Conservation (phyloP, 2,329 filamentous ascomycete species). For the Cercospora sp. region DNA sequence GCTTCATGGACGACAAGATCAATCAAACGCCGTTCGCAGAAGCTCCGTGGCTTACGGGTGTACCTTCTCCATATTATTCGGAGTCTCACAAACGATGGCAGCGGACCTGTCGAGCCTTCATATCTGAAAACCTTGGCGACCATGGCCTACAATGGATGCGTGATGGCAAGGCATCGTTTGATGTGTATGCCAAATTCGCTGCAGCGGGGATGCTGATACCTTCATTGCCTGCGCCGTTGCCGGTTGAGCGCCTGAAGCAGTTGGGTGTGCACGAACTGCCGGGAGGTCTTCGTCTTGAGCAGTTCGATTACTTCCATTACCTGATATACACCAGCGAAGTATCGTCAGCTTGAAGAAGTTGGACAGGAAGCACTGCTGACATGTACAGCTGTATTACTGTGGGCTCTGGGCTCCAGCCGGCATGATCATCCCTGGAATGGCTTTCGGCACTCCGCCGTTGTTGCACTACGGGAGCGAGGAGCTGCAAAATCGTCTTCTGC, state of each 20-base stretch:
- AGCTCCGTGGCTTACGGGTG: background rate
- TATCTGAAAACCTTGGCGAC: background rate
- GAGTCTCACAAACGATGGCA: background rate
- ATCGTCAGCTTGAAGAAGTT: background rate
- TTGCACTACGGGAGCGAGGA: background rate
- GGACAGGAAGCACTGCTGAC: background rate
- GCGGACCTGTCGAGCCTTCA: background rate
- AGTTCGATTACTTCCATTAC: background rate
- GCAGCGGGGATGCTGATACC: background rate
- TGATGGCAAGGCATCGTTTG: background rate
- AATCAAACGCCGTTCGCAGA: background rate
- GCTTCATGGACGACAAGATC: background rate
- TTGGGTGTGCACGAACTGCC: background rate
- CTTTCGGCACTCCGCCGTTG: background rate
- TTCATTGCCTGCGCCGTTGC: background rate
- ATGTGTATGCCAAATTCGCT: background rate
- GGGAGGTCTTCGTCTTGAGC: background rate
- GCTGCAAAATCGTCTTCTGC: background rate
- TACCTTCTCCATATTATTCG: background rate
- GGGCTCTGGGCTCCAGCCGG: background rate
- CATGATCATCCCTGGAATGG: background rate
- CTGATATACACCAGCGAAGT: background rate
- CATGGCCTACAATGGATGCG: background rate
- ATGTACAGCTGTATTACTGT: background rate
- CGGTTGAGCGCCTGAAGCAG: background rate